These are phyloP conservation scores for Themeda triandra DNA, from an alignment of 176 grass and related monocot genomes.

Conservation along the genomic window DNA sequence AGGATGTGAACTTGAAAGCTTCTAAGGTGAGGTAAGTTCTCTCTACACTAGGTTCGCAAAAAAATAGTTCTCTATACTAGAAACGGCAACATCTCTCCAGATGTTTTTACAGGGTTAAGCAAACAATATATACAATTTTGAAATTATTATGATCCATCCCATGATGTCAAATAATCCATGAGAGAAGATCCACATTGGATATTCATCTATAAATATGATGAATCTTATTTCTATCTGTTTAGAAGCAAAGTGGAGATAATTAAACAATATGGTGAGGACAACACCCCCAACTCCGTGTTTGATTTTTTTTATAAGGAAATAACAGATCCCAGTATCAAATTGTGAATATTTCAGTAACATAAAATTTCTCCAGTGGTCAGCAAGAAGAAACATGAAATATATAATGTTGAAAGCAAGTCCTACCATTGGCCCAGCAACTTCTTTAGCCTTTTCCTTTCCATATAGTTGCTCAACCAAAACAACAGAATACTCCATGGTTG, in stretches of 20 bases:
- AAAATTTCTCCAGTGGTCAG: neutral
- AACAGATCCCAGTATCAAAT: neutral
- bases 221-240: neutral
- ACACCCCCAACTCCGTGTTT: neutral
- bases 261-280: neutral
- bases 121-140: neutral
- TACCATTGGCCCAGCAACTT: conserved; percentile 77
- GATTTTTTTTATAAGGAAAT: neutral
- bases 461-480: conserved; percentile 66
- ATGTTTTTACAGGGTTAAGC: neutral
- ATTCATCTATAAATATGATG: neutral
- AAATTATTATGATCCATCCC: neutral
- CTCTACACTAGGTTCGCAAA: neutral
- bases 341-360: neutral
- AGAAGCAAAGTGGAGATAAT: neutral
- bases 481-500: conserved; percentile 67
- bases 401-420: conserved; percentile 11
- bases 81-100: neutral
- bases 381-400: neutral
- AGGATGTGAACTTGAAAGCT: neutral
- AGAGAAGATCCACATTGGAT: neutral
- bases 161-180: neutral
- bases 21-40: neutral
- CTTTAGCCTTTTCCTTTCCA: conserved; percentile 66
- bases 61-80: too few relatives aligned